A percentile compares a stretch with the other conserved stretches of the same genome.
Conservation (phyloP, 208 protist species). For the Crithidia expoeki region DNA sequence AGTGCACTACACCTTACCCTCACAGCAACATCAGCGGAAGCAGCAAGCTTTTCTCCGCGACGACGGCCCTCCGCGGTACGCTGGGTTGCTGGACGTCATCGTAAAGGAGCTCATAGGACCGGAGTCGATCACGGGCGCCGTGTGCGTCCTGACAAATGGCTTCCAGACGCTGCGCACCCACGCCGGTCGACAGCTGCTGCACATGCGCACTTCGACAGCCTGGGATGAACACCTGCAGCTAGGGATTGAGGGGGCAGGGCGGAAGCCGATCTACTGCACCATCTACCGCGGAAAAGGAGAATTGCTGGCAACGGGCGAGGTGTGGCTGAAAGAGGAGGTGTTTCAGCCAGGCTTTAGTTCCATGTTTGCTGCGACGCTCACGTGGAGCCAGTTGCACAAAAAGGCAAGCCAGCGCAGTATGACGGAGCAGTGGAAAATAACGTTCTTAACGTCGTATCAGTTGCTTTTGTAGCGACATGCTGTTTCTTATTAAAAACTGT, state of each 20-base stretch:
- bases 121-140: slow-evolving; percentile 35
- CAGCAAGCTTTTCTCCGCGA: slow-evolving; percentile 20
- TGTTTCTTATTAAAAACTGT: slow-evolving; percentile 21
- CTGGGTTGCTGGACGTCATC: slow-evolving; percentile 51
- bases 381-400: slow-evolving; percentile 51
- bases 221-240: slow-evolving; percentile 80
- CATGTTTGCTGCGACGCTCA: slow-evolving; percentile 42
- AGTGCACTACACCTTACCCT: not conserved
- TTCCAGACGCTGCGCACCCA: slow-evolving; percentile 73
- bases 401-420: slow-evolving; percentile 20
- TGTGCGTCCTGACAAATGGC: slow-evolving; percentile 72
- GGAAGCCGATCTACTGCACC: slow-evolving; percentile 55
- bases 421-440: slow-evolving; percentile 39
- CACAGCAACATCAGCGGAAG: slow-evolving; percentile 1
- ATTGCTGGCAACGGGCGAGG: slow-evolving; percentile 49
- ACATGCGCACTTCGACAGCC: slow-evolving; percentile 38
- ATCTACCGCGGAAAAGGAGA: slow-evolving; percentile 49
- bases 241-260: slow-evolving; percentile 39
- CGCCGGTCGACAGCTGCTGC: slow-evolving; percentile 36
- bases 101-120: slow-evolving; percentile 60
- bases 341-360: slow-evolving; percentile 25
- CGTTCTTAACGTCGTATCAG: slow-evolving; percentile 43
- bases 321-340: slow-evolving; percentile 36
- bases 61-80: slow-evolving; percentile 58
- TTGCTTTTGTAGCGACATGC: slow-evolving; percentile 24